Percentiles rank a stretch among this genome's conserved stretches.
These are phyloP conservation scores for Cutaneotrichosporon daszewskae DNA, from an alignment of 1,284 basidiomycete genomes.

Conservation along the genomic window DNA sequence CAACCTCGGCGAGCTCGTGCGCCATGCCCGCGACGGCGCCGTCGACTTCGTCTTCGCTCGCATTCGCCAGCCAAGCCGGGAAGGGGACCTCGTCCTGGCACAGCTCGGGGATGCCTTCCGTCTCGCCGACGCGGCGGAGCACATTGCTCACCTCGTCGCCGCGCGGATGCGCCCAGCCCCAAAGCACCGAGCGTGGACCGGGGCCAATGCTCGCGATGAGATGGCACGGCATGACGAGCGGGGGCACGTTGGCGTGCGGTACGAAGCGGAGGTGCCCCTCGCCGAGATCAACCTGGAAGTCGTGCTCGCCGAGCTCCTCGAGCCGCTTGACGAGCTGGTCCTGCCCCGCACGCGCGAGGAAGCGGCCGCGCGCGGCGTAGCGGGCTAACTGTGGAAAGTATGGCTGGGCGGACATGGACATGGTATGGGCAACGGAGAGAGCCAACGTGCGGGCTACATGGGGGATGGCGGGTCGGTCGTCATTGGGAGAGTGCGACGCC, in stretches of 20 bases:
- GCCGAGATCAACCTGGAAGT: slow-evolving; percentile 2
- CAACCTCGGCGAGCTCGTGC: slow-evolving; percentile 5
- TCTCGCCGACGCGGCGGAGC: background rate
- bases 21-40: slow-evolving; percentile 3
- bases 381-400: background rate
- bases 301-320: slow-evolving; percentile 2
- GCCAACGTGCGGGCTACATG: too few relatives aligned
- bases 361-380: background rate
- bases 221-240: background rate
- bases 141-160: background rate
- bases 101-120: background rate
- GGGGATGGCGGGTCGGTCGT: too few relatives aligned
- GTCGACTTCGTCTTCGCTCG: background rate
- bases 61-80: background rate
- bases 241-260: background rate
- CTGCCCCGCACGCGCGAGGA: slow-evolving; percentile 2
- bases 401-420: too few relatives aligned
- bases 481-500: too few relatives aligned
- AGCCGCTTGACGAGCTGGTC: background rate
- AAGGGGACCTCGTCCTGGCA: slow-evolving; percentile 1
- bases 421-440: too few relatives aligned
- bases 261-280: background rate
- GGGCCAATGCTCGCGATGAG: slow-evolving; percentile 5
- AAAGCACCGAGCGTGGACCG: slow-evolving; percentile 1
- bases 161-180: slow-evolving; percentile 9